Evolutionary conservation across 371 early-diverging fungal genomes (phyloP).

Genomic region (Mortierella sp.): DNA sequence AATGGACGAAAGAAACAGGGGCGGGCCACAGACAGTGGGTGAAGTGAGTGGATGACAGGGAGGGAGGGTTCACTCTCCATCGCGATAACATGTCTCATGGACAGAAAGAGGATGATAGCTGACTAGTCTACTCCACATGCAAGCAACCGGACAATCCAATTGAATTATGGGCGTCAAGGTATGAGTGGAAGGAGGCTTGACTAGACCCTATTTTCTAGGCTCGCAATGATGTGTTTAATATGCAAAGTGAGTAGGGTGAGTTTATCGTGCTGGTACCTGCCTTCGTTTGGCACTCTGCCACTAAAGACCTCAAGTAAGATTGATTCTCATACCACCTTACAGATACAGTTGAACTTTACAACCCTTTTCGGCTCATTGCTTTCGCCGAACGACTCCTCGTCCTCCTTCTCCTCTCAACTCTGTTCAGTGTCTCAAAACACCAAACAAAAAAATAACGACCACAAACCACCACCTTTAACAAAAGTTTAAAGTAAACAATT

Average conservation of each 20-base stretch:
- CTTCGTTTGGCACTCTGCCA: neutral
- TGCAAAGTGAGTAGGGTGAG: neutral
- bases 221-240: too few species aligned
- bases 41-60: neutral
- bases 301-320: neutral
- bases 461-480: neutral
- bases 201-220: neutral
- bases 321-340: neutral
- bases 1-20: neutral
- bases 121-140: neutral
- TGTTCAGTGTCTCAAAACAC: neutral
- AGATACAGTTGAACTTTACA: neutral
- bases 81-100: neutral
- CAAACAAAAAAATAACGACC: neutral
- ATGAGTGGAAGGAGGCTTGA: neutral
- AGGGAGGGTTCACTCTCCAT: neutral
- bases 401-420: neutral
- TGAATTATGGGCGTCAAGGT: neutral
- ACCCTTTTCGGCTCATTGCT: neutral
- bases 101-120: neutral
- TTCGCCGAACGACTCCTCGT: neutral
- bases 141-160: neutral
- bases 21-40: neutral
- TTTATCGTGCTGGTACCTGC: neutral
- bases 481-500: conserved; percentile 12